A percentile compares a stretch with the other conserved stretches of the same genome.
Evolutionary conservation across 148 eudicot genomes (phyloP).

Genomic region (Polygonum aviculare): DNA sequence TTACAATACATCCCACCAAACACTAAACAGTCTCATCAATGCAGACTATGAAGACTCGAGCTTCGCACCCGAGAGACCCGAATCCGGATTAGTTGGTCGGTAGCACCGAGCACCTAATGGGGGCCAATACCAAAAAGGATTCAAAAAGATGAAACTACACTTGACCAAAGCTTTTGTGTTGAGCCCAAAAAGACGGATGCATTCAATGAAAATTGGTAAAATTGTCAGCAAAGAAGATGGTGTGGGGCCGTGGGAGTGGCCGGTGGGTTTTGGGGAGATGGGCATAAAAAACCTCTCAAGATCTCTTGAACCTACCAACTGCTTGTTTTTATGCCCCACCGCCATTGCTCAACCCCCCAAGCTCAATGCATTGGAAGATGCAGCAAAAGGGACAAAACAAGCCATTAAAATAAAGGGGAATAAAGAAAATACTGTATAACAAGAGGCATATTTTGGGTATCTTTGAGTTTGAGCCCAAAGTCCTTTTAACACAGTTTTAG

Average conservation of each 20-base stretch:
- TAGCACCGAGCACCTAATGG: too few species aligned
- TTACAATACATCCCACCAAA: too few species aligned
- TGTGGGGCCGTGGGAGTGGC: neutral
- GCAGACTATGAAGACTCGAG: too few species aligned
- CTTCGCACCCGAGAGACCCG: too few species aligned
- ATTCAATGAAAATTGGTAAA: neutral
- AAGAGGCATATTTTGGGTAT: neutral
- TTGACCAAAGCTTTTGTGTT: neutral
- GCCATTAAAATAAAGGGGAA: neutral
- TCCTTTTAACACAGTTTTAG: neutral
- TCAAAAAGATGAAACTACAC: neutral
- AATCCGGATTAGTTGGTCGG: too few species aligned
- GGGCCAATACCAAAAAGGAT: neutral
- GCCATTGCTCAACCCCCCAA: neutral
- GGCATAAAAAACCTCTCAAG: neutral
- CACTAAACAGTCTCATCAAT: too few species aligned
- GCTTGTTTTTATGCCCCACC: neutral
- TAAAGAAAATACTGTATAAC: too few species aligned
- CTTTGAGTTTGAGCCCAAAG: neutral
- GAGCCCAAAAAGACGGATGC: neutral
- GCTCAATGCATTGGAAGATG: neutral
- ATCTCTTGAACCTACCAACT: neutral
- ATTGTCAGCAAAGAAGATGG: slow-evolving; percentile 1
- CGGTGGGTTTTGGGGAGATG: neutral
- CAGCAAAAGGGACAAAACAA: neutral